Conservation (phyloP, 1,284 basidiomycete species). For the Macrocystidia cucumis region DNA sequence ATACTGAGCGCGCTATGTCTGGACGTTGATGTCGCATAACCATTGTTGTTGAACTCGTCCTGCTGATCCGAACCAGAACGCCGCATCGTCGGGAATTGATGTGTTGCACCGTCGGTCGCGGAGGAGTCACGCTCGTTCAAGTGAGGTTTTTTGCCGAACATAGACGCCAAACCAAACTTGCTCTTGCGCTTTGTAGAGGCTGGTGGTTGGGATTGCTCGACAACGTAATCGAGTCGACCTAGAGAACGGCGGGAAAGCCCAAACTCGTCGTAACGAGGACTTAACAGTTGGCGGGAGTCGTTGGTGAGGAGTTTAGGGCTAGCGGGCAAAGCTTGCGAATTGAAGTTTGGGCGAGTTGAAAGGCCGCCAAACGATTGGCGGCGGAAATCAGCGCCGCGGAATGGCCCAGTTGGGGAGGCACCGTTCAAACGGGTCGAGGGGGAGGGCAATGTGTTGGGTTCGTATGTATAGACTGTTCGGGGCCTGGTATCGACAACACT, state of each 20-base stretch:
- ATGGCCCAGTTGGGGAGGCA: conserved; percentile 54
- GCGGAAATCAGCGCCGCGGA: conserved; percentile 46
- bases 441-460: conserved; percentile 35
- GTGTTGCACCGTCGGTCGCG: conserved; percentile 27
- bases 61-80: conserved; percentile 38
- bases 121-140: conserved; percentile 27
- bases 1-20: conserved; percentile 35
- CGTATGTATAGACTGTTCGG: conserved; percentile 57
- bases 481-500: conserved; percentile 37
- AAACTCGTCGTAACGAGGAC: conserved; percentile 52
- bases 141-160: conserved; percentile 57
- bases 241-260: conserved; percentile 56
- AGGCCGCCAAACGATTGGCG: conserved; percentile 71
- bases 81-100: conserved; percentile 36
- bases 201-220: conserved; percentile 22
- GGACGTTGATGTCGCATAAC: conserved; percentile 36
- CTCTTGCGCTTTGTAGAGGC: conserved; percentile 55
- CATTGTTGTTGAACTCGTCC: conserved; percentile 25
- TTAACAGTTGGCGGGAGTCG: conserved; percentile 20
- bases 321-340: conserved; percentile 37
- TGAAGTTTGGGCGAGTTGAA: conserved; percentile 44
- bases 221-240: conserved; percentile 42
- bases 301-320: conserved; percentile 14
- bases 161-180: conserved; percentile 54
- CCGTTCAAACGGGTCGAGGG: conserved; percentile 34